Evolutionary conservation across 441 rosid species (phyloP), one percentile per base, ranked within the genome.

Genomic region (Croton setiger): DNA sequence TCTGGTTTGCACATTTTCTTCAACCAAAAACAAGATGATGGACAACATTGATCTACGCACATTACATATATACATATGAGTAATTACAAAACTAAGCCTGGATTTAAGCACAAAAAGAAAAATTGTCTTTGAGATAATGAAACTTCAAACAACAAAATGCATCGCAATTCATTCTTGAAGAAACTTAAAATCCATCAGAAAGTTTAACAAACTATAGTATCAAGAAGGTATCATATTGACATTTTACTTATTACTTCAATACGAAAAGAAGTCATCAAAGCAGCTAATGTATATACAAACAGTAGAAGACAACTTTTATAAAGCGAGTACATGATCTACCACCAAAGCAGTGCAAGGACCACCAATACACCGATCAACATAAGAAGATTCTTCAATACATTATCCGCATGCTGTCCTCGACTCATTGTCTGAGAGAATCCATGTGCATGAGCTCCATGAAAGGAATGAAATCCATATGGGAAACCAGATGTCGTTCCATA

Each of bases 401-500:
- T 79, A 76, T 89, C 92, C 0, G 80, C 82, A 17, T 77, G 84
- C 47, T 77, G 86, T 18, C 85, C 69, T 41, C 85, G 79, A 51
- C 57, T 69, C 17, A 73, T 64, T 49, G 79, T 72, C 33, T 73
- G 77, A 0, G 79, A 77, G 31, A 75, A 76, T 27, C 80, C 74
- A 64, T 65, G 80, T 15, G 74, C 63, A 75, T 76, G 82, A 36
- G 83, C 83, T 12, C 91, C 91, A 57, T 80, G 88, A 66, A 85
- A 85, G 1, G 78, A 61, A 59, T 77, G 85, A 69, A 79, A 79
- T 13, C 88, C 91, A 49, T 75, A 69, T 37, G 93, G 91, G 63
- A 80, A 83, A 18, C 86, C 91, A 6, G 86, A 66, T n/a, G 89
- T 65, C 6, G 86, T 74, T 31, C 95, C 89, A 68, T 86, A 87